Evolutionary conservation across 768 basidiomycete species (phyloP).

Genomic region (Gloeostereum incarnatum): DNA sequence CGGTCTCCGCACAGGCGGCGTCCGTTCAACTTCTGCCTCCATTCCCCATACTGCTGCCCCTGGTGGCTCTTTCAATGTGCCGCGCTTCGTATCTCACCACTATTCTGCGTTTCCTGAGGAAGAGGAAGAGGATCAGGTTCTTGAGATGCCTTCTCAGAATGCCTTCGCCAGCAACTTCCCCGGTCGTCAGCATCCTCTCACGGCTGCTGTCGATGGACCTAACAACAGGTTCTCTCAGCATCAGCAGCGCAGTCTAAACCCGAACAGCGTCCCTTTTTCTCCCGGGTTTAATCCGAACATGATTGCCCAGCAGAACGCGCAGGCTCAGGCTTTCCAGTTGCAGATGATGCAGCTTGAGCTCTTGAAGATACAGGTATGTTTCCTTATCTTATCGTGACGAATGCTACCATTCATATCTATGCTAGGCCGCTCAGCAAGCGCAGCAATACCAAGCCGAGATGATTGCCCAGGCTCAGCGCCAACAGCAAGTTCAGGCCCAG

Average conservation of each 20-base stretch:
- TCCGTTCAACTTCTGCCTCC: conserved; percentile 58
- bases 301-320: conserved; percentile 35
- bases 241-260: conserved; percentile 48
- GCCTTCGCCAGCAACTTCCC: conserved; percentile 35
- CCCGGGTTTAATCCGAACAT: conserved; percentile 34
- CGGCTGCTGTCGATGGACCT: conserved; percentile 62
- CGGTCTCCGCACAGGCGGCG: conserved; percentile 85
- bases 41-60: conserved; percentile 67
- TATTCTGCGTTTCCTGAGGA: conserved; percentile 33
- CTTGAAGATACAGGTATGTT: conserved; percentile 65
- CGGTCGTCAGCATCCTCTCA: conserved; percentile 39
- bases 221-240: conserved; percentile 62
- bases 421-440: conserved; percentile 55
- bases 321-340: conserved; percentile 64
- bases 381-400: conserved; percentile 1
- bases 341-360: conserved; percentile 84
- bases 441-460: conserved; percentile 73
- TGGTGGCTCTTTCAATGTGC: conserved; percentile 51
- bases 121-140: conserved; percentile 52
- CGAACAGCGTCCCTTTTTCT: conserved; percentile 46
- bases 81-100: conserved; percentile 42
- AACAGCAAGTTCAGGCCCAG: conserved; percentile 27
- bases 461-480: conserved; percentile 43
- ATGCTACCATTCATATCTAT: conserved; percentile 6
- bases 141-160: conserved; percentile 45